A percentile compares a stretch with the other conserved stretches of the same genome.
These are phyloP conservation scores for Pseudoscleropodium purum DNA, from an alignment of 225 moss, liverwort and hornwort species.

Conservation along the genomic window DNA sequence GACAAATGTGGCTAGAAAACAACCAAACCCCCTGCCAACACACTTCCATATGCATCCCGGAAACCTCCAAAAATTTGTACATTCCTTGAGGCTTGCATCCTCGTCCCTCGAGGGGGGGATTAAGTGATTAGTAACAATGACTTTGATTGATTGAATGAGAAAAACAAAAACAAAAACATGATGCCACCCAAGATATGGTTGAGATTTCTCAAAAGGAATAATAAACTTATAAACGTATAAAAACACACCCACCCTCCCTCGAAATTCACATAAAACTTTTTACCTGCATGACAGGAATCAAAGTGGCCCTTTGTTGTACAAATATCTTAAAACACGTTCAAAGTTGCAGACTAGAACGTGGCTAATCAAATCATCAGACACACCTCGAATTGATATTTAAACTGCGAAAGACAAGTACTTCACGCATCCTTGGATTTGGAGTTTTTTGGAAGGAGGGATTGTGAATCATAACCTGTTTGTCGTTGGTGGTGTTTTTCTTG, in stretches of 20 bases:
- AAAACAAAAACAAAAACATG: background rate
- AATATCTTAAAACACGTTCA: background rate
- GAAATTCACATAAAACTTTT: background rate
- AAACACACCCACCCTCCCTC: background rate
- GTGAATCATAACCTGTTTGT: no score
- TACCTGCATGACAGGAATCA: background rate
- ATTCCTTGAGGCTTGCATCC: background rate
- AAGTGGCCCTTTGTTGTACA: background rate
- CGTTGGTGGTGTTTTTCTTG: no score
- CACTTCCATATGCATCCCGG: background rate
- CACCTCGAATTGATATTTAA: no score
- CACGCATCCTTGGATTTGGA: background rate
- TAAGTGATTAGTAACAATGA: background rate
- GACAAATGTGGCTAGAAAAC: background rate
- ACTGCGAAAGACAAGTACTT: background rate
- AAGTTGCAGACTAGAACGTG: background rate
- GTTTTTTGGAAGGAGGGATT: background rate
- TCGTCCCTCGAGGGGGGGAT: background rate
- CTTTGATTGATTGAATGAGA: background rate
- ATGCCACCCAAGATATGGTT: no score
- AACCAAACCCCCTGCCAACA: background rate
- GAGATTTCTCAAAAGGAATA: background rate
- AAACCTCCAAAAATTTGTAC: background rate
- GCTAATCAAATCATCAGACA: background rate
- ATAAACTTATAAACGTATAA: no score